Conservation (phyloP, 1,284 basidiomycete species). For the Coniferiporia weirii region DNA sequence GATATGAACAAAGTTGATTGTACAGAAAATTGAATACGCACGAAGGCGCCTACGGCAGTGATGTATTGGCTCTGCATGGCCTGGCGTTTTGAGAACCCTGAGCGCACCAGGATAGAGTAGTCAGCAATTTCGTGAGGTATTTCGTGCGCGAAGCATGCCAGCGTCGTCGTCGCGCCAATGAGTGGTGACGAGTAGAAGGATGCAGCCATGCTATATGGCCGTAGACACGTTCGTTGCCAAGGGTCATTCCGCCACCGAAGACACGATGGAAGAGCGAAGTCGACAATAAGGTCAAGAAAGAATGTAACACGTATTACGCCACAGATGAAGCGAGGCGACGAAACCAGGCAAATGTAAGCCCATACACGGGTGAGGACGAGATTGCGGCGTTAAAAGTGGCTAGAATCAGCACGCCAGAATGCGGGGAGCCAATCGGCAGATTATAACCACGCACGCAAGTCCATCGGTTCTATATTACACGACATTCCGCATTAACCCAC, state of each 20-base stretch:
- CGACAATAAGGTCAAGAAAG: background rate
- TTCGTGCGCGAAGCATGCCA: constrained; percentile 89
- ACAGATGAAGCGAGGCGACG: background rate
- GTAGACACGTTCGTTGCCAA: background rate
- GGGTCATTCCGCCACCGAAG: background rate
- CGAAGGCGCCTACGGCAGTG: constrained; percentile 85
- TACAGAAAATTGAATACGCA: constrained; percentile 37
- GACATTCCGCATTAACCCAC: background rate
- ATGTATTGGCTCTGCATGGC: constrained; percentile 90
- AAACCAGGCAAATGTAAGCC: background rate
- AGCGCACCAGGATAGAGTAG: constrained; percentile 84
- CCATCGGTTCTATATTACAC: constrained; percentile 65
- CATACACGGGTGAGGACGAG: background rate
- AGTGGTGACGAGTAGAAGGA: constrained; percentile 87
- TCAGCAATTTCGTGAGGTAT: constrained; percentile 91
- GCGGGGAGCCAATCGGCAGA: constrained; percentile 16
- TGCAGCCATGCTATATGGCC: constrained; percentile 67
- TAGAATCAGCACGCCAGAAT: constrained; percentile 6
- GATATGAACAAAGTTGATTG: constrained; percentile 3
- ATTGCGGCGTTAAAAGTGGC: background rate
- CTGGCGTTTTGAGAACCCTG: constrained; percentile 82
- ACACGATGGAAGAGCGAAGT: background rate
- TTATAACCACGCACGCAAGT: constrained; percentile 55
- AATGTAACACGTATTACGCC: background rate
- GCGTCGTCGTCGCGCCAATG: constrained; percentile 84